phyloP scores from a whole-genome alignment of 305 asterid species.

The Withania somnifera region DNA sequence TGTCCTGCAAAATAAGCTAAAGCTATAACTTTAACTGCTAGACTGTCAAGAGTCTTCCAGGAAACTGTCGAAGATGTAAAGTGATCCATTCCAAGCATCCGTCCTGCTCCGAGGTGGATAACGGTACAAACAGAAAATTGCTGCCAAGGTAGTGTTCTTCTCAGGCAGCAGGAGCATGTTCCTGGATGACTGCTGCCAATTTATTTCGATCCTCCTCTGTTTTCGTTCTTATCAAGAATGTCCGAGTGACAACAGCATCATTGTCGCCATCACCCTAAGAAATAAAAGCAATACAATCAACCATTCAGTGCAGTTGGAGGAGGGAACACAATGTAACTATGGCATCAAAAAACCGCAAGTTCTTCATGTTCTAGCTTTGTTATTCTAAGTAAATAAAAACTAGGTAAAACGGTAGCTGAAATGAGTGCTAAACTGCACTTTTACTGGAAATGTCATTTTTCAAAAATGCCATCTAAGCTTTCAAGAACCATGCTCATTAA shows the following conservation, averaged over 20 bases:
- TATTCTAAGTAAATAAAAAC: not conserved
- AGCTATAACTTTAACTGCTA: not conserved
- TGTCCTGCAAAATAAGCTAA: not conserved
- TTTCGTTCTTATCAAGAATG: slow-evolving; percentile 72
- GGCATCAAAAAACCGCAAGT: not conserved
- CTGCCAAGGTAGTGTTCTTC: not conserved
- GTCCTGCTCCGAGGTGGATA: not conserved
- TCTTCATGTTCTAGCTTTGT: not conserved
- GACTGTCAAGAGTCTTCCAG: not conserved
- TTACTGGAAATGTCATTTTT: not conserved
- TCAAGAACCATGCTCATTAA: not conserved
- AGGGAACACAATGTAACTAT: not conserved
- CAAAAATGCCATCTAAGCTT: not conserved
- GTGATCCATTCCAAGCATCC: slow-evolving; percentile 5
- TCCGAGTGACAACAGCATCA: slow-evolving; percentile 53
- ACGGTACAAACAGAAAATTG: slow-evolving; percentile 10
- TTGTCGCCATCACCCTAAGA: slow-evolving; percentile 58
- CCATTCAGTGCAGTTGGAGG: not conserved
- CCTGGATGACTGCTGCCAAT: slow-evolving; percentile 66
- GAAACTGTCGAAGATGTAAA: not conserved
- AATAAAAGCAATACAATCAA: not conserved
- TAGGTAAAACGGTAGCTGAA: not conserved
- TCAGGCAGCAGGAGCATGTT: slow-evolving; percentile 63
- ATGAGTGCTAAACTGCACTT: not conserved
- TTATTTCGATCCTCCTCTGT: slow-evolving; percentile 64